Evolutionary conservation across 805 yeast species (phyloP).

Genomic region (Candida chilensis): DNA sequence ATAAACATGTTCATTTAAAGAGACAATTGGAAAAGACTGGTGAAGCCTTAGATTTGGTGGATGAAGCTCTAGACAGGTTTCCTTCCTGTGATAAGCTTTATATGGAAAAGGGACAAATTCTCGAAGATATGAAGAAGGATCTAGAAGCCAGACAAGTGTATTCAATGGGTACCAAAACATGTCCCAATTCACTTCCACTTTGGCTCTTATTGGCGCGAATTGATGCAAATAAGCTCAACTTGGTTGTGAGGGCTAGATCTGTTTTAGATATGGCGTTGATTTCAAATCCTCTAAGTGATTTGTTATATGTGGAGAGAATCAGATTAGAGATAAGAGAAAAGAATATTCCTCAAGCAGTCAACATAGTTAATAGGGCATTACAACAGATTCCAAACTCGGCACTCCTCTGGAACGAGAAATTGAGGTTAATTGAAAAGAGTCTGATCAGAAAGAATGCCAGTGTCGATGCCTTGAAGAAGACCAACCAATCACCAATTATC

Average conservation of each 20-base stretch:
- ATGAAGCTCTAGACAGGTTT: conserved; percentile 37
- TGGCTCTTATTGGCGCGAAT: conserved; percentile 47
- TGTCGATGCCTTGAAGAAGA: conserved; percentile 61
- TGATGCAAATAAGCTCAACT: conserved; percentile 31
- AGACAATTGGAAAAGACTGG: conserved; percentile 25
- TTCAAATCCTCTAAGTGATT: conserved; percentile 36
- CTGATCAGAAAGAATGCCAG: conserved; percentile 48
- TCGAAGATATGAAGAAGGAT: conserved; percentile 13
- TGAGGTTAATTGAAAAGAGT: conserved; percentile 35
- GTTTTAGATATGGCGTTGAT: conserved; percentile 58
- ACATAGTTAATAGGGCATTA: conserved; percentile 48
- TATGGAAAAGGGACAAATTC: conserved; percentile 55
- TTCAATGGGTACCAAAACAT: conserved; percentile 35
- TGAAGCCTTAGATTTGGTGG: conserved; percentile 27
- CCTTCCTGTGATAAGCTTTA: conserved; percentile 45
- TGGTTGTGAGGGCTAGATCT: conserved; percentile 57
- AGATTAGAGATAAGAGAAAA: conserved; percentile 44
- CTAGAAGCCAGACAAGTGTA: conserved; percentile 41
- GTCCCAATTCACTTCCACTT: conserved; percentile 33
- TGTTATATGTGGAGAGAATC: conserved; percentile 51
- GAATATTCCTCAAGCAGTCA: conserved; percentile 42
- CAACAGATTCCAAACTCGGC: conserved; percentile 51
- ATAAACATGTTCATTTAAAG: conserved; percentile 45
- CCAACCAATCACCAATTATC: conserved; percentile 51
- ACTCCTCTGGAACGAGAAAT: conserved; percentile 54